Evolutionary conservation across 2,329 filamentous ascomycete species (phyloP), one percentile per base, ranked within the genome.

Genomic region (Sarocladiaceae sp.): DNA sequence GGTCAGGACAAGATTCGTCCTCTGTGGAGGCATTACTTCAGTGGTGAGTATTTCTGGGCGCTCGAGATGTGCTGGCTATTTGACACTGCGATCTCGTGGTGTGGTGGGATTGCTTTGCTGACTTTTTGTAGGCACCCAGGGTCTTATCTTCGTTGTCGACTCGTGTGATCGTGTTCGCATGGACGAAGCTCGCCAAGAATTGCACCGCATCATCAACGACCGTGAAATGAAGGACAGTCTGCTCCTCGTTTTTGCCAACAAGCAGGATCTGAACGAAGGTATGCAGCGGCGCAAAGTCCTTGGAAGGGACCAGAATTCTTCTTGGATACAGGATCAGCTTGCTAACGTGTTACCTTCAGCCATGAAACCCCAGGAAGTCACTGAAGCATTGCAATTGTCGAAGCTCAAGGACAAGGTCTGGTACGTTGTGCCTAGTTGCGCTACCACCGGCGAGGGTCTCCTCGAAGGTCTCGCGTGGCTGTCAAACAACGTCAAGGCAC

Each of bases 1-100:
- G 93, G 93, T 59, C 93, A 97, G 79, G 93, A 97, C 82, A 97
- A 97, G 86, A 97, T 97, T 66, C 83, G 93, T 60, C 93, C 93
- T 57, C 78, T 97, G 56, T 97, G 93, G 93, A 86, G 93, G 74
- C 93, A 97, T 78, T 97, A 97, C 78, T 97, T 96, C 69, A 88
- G 84, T 61, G 87, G 86, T 85, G 71, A 64, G 80, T 66, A n/a
- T n/a, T n/a, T n/a, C n/a, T n/a, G n/a, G n/a, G n/a, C n/a, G n/a
- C n/a, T n/a, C n/a, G n/a, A n/a, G n/a, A n/a, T n/a, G n/a, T n/a
- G n/a, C n/a, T n/a, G n/a, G n/a, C n/a, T n/a, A n/a, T n/a, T n/a
- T n/a, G n/a, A n/a, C n/a, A n/a, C n/a, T n/a, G n/a, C n/a, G n/a
- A n/a, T n/a, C n/a, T n/a, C n/a, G n/a, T n/a, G n/a, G n/a, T n/a